These are phyloP conservation scores for Rhizophagus clarus DNA, from an alignment of 192 early-diverging fungal species.

Conservation along the genomic window DNA sequence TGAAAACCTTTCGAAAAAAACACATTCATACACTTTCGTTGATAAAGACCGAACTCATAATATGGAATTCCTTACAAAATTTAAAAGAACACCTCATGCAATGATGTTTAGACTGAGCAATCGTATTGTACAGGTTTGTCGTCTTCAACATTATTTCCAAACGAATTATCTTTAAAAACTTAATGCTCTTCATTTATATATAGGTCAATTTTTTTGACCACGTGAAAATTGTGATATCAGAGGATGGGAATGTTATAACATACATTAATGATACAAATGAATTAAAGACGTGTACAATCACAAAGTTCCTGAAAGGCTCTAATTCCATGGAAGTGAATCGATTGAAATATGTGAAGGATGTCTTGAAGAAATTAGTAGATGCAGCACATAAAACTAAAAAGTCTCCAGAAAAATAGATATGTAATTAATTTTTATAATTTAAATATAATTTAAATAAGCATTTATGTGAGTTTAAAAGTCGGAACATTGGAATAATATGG, in stretches of 20 bases:
- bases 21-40: constrained; percentile 10
- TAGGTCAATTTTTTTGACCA: constrained; percentile 78
- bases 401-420: background rate
- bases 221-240: constrained; percentile 65
- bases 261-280: constrained; percentile 52
- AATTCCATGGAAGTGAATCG: background rate
- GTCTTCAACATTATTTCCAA: constrained; percentile 4
- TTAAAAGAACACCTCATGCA: constrained; percentile 58
- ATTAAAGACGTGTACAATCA: background rate
- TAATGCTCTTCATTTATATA: background rate
- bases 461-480: background rate
- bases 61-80: constrained; percentile 67
- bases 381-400: constrained; percentile 8
- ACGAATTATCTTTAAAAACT: background rate
- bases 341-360: constrained; percentile 5
- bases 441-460: background rate
- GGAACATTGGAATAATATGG: too few relatives aligned
- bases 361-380: constrained; percentile 16
- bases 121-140: constrained; percentile 62
- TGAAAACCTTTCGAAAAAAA: constrained; percentile 47
- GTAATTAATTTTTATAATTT: too few relatives aligned
- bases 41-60: constrained; percentile 24
- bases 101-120: constrained; percentile 73
- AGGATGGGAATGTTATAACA: constrained; percentile 57
- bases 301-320: background rate